phyloP scores from a whole-genome alignment of 2,329 filamentous ascomycete genomes.

The Monilinia fructicola region DNA sequence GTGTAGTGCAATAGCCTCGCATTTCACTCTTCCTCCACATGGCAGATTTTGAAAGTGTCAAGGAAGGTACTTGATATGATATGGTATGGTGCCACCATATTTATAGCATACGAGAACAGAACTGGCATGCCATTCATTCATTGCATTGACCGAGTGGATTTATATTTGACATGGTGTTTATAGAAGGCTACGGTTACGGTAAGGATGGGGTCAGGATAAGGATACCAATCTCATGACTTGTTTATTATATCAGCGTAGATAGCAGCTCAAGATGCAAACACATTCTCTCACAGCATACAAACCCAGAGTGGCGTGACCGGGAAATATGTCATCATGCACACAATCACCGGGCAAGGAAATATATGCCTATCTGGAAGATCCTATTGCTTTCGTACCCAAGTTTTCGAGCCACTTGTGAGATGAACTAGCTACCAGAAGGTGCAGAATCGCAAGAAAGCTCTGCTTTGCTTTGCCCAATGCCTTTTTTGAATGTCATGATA shows the following conservation, averaged over 20 bases:
- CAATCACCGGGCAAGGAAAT: background rate
- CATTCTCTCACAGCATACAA: background rate
- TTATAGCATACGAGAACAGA: background rate
- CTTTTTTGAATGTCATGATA: background rate
- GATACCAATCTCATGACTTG: constrained; percentile 7
- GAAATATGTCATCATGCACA: background rate
- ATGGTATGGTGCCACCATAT: background rate
- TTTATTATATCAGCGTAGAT: constrained; percentile 1
- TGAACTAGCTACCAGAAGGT: background rate
- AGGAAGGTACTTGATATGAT: background rate
- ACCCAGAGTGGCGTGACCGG: background rate
- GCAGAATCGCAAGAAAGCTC: background rate
- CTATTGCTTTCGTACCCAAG: background rate
- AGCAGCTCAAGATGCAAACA: no score
- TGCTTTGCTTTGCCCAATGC: background rate
- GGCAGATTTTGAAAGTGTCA: background rate
- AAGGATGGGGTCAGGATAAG: background rate
- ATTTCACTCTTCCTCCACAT: background rate
- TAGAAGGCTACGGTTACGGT: background rate
- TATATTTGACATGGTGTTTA: constrained; percentile 1
- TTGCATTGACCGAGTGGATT: background rate
- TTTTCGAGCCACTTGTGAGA: background rate
- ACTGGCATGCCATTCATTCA: background rate
- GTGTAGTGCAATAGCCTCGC: background rate
- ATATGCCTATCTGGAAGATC: background rate